These are phyloP conservation scores for Hanseniaspora jakobsenii DNA, from an alignment of 805 yeast species.

Conservation along the genomic window DNA sequence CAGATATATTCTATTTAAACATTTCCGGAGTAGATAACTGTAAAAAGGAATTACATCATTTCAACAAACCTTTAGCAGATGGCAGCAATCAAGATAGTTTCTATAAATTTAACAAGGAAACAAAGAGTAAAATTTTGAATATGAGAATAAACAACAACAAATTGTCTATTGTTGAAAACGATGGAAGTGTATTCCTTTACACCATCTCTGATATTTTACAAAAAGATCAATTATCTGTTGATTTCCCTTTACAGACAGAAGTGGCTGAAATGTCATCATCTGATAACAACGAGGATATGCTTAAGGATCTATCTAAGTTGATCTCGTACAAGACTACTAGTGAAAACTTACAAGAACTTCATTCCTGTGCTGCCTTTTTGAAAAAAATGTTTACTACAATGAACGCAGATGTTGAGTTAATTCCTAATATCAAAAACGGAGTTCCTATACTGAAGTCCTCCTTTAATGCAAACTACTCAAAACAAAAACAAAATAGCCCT, in stretches of 20 bases:
- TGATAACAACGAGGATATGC: conserved; percentile 7
- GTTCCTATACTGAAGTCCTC: conserved; percentile 77
- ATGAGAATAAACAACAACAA: conserved; percentile 3
- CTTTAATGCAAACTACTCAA: conserved; percentile 36
- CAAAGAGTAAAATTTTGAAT: conserved; percentile 1
- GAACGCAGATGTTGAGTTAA: conserved; percentile 36
- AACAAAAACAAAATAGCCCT: conserved; percentile 14
- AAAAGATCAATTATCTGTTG: background rate
- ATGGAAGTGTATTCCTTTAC: conserved; percentile 6
- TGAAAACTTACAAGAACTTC: conserved; percentile 26
- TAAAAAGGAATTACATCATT: too few relatives aligned
- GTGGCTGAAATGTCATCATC: background rate
- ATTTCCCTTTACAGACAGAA: background rate
- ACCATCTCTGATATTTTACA: background rate
- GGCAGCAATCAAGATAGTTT: too few relatives aligned
- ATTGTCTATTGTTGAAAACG: conserved; percentile 8
- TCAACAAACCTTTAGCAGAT: too few relatives aligned
- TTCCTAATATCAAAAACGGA: conserved; percentile 33
- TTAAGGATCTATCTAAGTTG: conserved; percentile 10
- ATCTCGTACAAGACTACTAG: conserved; percentile 9
- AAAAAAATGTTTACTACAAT: conserved; percentile 47
- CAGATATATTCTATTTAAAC: conserved; percentile 5
- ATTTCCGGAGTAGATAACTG: background rate
- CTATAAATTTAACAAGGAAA: background rate
- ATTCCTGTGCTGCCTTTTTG: conserved; percentile 74